Base-by-base conservation (phyloP, 106 monocot species). In the Dendrobium officinale region DNA sequence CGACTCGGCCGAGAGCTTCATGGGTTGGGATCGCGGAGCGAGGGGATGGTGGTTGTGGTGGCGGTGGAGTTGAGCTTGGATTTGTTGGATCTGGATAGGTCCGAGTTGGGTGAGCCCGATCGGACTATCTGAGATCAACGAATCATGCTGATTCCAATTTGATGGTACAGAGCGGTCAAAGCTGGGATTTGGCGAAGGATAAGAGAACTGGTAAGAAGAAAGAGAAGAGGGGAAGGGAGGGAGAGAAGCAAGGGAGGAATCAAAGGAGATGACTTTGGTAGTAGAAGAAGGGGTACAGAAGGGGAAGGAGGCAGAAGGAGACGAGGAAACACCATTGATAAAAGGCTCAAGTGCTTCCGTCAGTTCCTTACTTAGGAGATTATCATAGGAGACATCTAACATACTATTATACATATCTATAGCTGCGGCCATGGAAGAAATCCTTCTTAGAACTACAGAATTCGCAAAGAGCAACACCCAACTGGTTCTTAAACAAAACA, bases 341-440 rank as follows among this genome's bases (percentile, higher is more conserved):
- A 91, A 88, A 88, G 88, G 88, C 47, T 88, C 86, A 19, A 88
- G 84, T 84, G 86, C 84, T 77, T 86, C 45, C 84, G 86, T 86
- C 8, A 86, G 80, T 75, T 88, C 91, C 80, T 84, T 82, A 3
- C 58, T 80, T 29, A 75, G 64, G 18, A 66, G 78, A 82, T n/a
- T 68, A 74, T 84, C 81, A 41, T 58, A 72, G 72, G 84, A 79
- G 72, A 58, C 72, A 43, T 73, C 41, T 9, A 42, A 74, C 47
- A 37, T 42, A 55, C 15, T 77, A 67, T 79, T 84, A 18, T 82
- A 83, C 79, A 85, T 78, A 81, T 87, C 83, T 75, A 85, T 44
- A 78, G 83, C 59, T 59, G 83, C 24, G 42, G 87, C 85, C 87
- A 87, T 87, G 56, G 61, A 19, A 44, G 40, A 54, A 78, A 22